These are phyloP conservation scores for Vigna mungo DNA, from an alignment of 306 rosid species.

Conservation along the genomic window DNA sequence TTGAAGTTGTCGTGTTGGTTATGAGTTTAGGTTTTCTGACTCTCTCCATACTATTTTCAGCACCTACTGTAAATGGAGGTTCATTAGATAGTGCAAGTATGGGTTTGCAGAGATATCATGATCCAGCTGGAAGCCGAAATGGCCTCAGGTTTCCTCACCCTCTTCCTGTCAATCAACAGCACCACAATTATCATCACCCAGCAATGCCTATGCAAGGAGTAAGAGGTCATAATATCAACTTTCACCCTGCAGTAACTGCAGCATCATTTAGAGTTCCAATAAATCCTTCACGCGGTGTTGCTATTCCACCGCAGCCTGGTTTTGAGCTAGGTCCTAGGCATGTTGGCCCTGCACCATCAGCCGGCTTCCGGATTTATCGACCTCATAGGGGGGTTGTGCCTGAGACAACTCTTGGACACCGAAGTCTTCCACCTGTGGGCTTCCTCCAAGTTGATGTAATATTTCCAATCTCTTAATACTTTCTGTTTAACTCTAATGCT, in stretches of 20 bases:
- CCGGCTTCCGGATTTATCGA: conserved; percentile 68
- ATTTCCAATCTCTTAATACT: conserved; percentile 19
- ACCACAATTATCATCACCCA: conserved; percentile 67
- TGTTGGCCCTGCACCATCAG: conserved; percentile 56
- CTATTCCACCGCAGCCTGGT: conserved; percentile 61
- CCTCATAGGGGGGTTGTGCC: conserved; percentile 68
- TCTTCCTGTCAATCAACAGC: conserved; percentile 61
- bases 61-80: conserved; percentile 54
- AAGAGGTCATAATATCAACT: conserved; percentile 69
- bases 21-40: conserved; percentile 38
- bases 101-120: conserved; percentile 84
- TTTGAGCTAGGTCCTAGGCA: conserved; percentile 75
- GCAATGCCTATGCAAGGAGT: conserved; percentile 68
- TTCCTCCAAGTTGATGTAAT: conserved; percentile 84
- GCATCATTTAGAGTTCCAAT: conserved; percentile 72
- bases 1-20: conserved; percentile 11
- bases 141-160: conserved; percentile 69
- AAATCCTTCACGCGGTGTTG: conserved; percentile 57
- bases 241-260: conserved; percentile 65
- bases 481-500: conserved; percentile 9
- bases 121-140: conserved; percentile 60
- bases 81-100: conserved; percentile 61
- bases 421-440: conserved; percentile 67
- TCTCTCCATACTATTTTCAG: conserved; percentile 44
- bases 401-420: conserved; percentile 66